Evolutionary conservation across 108 stramenopile genomes (phyloP).

Genomic region (Cyclotella sp.): DNA sequence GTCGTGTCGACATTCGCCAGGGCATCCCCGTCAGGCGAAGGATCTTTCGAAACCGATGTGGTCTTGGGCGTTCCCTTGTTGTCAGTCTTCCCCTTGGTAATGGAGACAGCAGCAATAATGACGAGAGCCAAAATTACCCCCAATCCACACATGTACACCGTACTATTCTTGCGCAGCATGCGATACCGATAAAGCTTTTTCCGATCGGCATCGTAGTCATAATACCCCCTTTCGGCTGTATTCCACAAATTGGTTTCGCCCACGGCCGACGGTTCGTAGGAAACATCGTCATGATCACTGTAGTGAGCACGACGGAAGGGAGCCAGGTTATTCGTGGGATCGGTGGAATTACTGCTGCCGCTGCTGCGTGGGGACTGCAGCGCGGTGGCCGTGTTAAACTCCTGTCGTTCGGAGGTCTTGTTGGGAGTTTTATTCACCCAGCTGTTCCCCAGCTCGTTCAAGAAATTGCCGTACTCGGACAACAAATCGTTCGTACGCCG

Average conservation of each 20-base stretch:
- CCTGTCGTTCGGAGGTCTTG: not conserved
- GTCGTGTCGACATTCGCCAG: not conserved
- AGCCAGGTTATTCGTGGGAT: not conserved
- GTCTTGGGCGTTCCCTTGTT: not conserved
- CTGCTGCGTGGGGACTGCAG: not conserved
- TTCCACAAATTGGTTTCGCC: conserved; percentile 7
- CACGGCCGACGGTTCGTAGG: not conserved
- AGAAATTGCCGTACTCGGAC: conserved; percentile 7
- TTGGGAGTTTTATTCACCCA: not conserved
- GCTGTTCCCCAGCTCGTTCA: conserved; percentile 5
- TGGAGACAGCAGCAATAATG: not conserved
- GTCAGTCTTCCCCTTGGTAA: not conserved
- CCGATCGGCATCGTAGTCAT: conserved; percentile 11
- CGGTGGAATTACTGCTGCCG: not conserved
- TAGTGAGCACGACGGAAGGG: not conserved
- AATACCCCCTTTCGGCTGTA: not conserved
- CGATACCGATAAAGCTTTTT: conserved; percentile 13
- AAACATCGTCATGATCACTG: conserved; percentile 3
- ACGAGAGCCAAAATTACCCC: conserved; percentile 3
- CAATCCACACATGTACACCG: not conserved
- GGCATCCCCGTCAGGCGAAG: not conserved
- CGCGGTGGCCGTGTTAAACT: not conserved
- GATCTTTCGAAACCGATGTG: not conserved
- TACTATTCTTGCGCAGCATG: not conserved
- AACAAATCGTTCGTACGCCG: conserved; percentile 19